These are phyloP conservation scores for Ustilago esculenta DNA, from an alignment of 1,284 basidiomycete genomes.

Conservation along the genomic window DNA sequence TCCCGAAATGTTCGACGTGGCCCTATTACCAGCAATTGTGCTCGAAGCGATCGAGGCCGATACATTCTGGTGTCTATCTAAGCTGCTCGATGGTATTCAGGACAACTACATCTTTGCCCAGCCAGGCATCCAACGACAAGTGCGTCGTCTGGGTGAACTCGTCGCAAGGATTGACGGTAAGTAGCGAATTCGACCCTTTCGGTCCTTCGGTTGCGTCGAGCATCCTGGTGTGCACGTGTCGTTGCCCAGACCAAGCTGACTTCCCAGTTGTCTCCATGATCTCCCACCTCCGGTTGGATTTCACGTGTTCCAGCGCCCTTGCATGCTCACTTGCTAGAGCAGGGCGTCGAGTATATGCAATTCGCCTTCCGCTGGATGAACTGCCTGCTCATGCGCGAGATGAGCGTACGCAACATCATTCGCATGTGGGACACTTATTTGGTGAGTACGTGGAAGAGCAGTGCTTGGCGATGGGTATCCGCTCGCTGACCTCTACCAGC, in stretches of 20 bases:
- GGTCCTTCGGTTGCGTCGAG: too few relatives aligned
- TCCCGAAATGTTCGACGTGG: slow-evolving; percentile 61
- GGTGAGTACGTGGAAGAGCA: slow-evolving; percentile 15
- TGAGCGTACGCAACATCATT: slow-evolving; percentile 66
- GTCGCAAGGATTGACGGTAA: slow-evolving; percentile 63
- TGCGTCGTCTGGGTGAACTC: slow-evolving; percentile 58
- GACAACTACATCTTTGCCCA: slow-evolving; percentile 67
- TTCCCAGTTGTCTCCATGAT: too few relatives aligned
- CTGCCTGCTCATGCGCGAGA: slow-evolving; percentile 67
- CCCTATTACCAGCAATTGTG: slow-evolving; percentile 51
- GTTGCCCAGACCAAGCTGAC: too few relatives aligned
- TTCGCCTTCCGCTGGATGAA: slow-evolving; percentile 68
- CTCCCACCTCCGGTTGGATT: not conserved
- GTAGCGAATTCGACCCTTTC: not conserved
- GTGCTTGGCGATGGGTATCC: too few relatives aligned
- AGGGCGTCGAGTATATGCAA: slow-evolving; percentile 67
- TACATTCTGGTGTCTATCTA: slow-evolving; percentile 66
- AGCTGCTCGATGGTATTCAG: slow-evolving; percentile 65
- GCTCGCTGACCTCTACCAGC: slow-evolving; percentile 1
- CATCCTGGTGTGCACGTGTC: too few relatives aligned
- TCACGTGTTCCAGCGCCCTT: slow-evolving; percentile 46
- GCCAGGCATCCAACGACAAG: slow-evolving; percentile 64
- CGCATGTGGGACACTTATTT: slow-evolving; percentile 67
- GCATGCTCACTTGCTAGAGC: slow-evolving; percentile 60
- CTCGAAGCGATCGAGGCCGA: slow-evolving; percentile 65